A percentile compares a stretch with the other conserved stretches of the same genome.
phyloP scores from a whole-genome alignment of 2,329 filamentous ascomycete species.

The Cercospora citrullina region DNA sequence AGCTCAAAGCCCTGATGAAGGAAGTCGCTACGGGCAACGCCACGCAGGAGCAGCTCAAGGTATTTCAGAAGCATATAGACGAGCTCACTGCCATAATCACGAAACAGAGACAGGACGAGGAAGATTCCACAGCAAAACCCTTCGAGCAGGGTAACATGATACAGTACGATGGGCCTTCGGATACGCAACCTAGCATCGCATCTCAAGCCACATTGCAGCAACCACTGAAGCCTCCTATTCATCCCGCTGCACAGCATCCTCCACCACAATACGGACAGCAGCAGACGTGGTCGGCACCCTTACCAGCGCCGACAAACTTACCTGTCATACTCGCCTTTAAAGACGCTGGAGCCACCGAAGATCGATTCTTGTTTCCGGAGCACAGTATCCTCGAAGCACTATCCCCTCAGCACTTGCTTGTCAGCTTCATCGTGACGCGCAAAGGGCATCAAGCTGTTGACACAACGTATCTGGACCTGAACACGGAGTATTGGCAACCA shows the following conservation, averaged over 20 bases:
- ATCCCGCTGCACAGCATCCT: constrained; percentile 17
- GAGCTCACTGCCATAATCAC: constrained; percentile 63
- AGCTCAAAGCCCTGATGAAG: constrained; percentile 78
- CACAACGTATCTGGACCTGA: constrained; percentile 38
- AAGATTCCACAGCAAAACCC: constrained; percentile 21
- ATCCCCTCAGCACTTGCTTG: constrained; percentile 56
- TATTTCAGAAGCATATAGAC: constrained; percentile 79
- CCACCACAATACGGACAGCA: constrained; percentile 22
- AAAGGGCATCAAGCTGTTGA: constrained; percentile 62
- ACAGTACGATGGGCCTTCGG: constrained; percentile 29
- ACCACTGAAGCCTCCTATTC: constrained; percentile 11
- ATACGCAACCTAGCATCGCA: constrained; percentile 6
- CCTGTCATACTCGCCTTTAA: constrained; percentile 68
- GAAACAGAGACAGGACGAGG: constrained; percentile 41
- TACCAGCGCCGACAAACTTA: constrained; percentile 53
- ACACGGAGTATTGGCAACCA: constrained; percentile 73
- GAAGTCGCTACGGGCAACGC: constrained; percentile 76
- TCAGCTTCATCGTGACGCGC: constrained; percentile 75
- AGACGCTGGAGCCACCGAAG: constrained; percentile 59
- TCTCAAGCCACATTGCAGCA: constrained; percentile 15
- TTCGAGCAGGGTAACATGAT: constrained; percentile 23
- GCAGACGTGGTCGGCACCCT: constrained; percentile 30
- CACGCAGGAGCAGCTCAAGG: constrained; percentile 67
- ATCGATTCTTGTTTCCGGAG: constrained; percentile 76
- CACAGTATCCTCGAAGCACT: constrained; percentile 74